Evolutionary conservation across 208 protist species (phyloP).

Genomic region (Crithidia bombi): DNA sequence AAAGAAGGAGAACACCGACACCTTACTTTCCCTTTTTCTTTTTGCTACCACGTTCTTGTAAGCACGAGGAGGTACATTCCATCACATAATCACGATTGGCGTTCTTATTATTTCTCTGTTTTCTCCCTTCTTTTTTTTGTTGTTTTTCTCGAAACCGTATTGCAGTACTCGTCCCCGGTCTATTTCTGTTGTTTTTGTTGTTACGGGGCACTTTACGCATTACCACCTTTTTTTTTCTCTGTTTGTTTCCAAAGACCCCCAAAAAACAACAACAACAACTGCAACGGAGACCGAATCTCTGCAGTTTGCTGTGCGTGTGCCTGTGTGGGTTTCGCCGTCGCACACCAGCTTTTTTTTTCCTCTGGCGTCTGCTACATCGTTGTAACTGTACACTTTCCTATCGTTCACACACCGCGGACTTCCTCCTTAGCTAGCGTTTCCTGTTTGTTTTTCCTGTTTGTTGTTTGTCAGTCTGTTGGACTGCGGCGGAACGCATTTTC

Average conservation of each 20-base stretch:
- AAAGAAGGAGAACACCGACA: too few relatives aligned
- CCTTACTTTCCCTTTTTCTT: too few relatives aligned
- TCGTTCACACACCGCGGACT: background rate
- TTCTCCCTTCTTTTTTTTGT: background rate
- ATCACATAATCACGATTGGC: too few relatives aligned
- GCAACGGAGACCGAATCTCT: conserved; percentile 6
- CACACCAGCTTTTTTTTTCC: background rate
- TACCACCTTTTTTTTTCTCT: conserved; percentile 6
- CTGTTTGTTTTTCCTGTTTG: background rate
- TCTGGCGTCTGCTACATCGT: background rate
- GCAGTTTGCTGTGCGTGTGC: background rate
- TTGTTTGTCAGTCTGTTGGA: too few relatives aligned
- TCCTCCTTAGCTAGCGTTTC: conserved; percentile 21
- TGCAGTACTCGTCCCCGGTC: background rate
- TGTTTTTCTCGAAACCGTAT: background rate
- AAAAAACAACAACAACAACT: conserved; percentile 17
- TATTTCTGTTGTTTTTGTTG: too few relatives aligned
- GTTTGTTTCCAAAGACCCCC: background rate
- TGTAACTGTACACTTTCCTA: background rate
- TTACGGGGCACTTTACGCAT: too few relatives aligned
- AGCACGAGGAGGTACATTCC: too few relatives aligned
- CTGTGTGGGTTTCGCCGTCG: background rate
- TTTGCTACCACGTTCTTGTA: too few relatives aligned
- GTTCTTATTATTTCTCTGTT: too few relatives aligned
- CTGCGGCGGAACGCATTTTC: too few relatives aligned